Percentiles rank a stretch among this genome's conserved stretches.
Conservation (phyloP, 345 rosid species). For the Kandelia obovata region DNA sequence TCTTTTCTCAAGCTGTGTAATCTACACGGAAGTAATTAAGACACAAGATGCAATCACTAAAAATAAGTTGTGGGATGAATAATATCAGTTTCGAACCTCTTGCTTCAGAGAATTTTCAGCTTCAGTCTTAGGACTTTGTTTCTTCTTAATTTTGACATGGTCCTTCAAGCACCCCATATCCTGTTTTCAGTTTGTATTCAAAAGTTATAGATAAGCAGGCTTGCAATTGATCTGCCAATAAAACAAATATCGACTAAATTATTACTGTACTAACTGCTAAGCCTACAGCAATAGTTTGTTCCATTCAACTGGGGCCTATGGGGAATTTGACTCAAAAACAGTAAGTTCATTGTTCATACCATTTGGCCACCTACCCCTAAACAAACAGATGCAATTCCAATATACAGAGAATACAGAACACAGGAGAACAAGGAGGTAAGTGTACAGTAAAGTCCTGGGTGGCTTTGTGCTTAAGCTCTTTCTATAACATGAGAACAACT, state of each 20-base stretch:
- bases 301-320: slow-evolving; percentile 14
- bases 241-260: not conserved
- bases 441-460: slow-evolving; percentile 5
- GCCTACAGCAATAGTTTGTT: slow-evolving; percentile 3
- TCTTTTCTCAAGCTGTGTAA: slow-evolving; percentile 75
- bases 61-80: slow-evolving; percentile 2
- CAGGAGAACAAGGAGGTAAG: slow-evolving; percentile 6
- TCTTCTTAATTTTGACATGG: slow-evolving; percentile 40
- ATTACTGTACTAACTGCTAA: not conserved
- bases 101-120: slow-evolving; percentile 63
- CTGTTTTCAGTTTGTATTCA: slow-evolving; percentile 39
- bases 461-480: slow-evolving; percentile 18
- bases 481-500: slow-evolving; percentile 6
- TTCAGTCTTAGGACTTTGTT: slow-evolving; percentile 39
- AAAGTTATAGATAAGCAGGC: slow-evolving; percentile 9
- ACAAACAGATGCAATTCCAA: slow-evolving; percentile 8
- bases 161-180: slow-evolving; percentile 51
- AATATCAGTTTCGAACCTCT: slow-evolving; percentile 54
- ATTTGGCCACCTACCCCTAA: slow-evolving; percentile 1
- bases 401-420: not conserved
- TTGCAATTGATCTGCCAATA: slow-evolving; percentile 2
- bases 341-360: not conserved
- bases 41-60: not conserved
- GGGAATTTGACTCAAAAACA: slow-evolving; percentile 15
- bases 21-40: slow-evolving; percentile 42